phyloP scores from a whole-genome alignment of 352 stramenopile genomes.

The Pythium sukuiense region DNA sequence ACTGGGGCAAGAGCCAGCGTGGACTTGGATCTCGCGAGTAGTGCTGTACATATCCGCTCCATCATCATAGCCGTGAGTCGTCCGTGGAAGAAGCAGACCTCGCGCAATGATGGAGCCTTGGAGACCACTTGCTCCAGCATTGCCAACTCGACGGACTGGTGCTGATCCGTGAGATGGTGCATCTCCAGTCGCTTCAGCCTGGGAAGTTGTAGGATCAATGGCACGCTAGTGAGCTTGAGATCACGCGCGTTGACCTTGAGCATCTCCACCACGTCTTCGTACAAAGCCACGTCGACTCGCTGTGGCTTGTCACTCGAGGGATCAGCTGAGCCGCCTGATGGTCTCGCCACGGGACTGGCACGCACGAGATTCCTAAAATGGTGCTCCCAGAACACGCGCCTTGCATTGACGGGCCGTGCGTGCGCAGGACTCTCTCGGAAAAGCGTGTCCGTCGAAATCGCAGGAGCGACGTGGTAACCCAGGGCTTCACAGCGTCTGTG shows the following conservation, averaged over 20 bases:
- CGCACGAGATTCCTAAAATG: slow-evolving; percentile 19
- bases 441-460: slow-evolving; percentile 23
- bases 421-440: slow-evolving; percentile 10
- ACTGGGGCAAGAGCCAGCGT: slow-evolving; percentile 20
- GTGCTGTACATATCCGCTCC: slow-evolving; percentile 33
- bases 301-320: neutral
- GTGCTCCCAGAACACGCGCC: slow-evolving; percentile 28
- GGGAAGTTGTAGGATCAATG: slow-evolving; percentile 42
- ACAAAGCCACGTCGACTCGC: slow-evolving; percentile 30
- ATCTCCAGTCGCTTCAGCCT: slow-evolving; percentile 59
- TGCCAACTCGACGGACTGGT: slow-evolving; percentile 23
- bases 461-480: slow-evolving; percentile 8
- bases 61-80: slow-evolving; percentile 52
- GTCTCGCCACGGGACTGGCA: neutral
- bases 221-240: slow-evolving; percentile 48
- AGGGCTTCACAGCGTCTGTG: slow-evolving; percentile 2
- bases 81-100: slow-evolving; percentile 76
- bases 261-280: slow-evolving; percentile 51
- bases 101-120: slow-evolving; percentile 31
- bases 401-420: slow-evolving; percentile 1
- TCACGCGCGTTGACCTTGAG: slow-evolving; percentile 69
- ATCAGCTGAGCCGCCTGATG: neutral
- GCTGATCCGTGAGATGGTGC: slow-evolving; percentile 67
- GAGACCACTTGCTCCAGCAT: slow-evolving; percentile 42
- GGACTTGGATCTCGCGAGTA: slow-evolving; percentile 14